A percentile compares a stretch with the other conserved stretches of the same genome.
These are phyloP conservation scores for Allantophomopsis cytisporea DNA, from an alignment of 2,329 filamentous ascomycete species.

Conservation along the genomic window DNA sequence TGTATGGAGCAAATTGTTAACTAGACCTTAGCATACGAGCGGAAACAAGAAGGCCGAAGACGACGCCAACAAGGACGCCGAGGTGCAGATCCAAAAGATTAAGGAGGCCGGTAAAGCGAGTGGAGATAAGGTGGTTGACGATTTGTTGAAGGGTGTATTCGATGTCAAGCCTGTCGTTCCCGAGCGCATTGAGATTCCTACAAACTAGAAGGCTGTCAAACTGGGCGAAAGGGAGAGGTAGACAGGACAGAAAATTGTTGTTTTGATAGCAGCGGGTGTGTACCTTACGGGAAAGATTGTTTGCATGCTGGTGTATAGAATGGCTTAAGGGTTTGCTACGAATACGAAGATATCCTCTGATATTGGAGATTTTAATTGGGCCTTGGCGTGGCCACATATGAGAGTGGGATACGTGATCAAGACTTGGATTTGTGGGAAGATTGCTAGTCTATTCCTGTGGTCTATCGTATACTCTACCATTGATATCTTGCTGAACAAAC, in stretches of 20 bases:
- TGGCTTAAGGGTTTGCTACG: neutral
- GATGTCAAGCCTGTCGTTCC: slow-evolving; percentile 65
- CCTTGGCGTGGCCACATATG: too few species aligned
- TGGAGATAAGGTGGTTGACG: slow-evolving; percentile 66
- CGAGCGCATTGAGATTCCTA: slow-evolving; percentile 17
- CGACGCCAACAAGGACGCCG: slow-evolving; percentile 68
- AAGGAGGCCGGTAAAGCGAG: slow-evolving; percentile 66
- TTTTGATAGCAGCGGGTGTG: neutral
- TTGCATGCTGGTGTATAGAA: neutral
- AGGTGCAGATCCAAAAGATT: slow-evolving; percentile 72
- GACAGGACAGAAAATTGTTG: neutral
- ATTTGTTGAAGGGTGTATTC: slow-evolving; percentile 74
- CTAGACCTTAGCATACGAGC: slow-evolving; percentile 59
- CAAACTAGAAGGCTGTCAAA: slow-evolving; percentile 7
- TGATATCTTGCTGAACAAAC: too few species aligned
- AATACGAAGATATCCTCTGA: neutral
- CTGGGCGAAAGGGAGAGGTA: neutral
- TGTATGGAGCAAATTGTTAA: slow-evolving; percentile 1
- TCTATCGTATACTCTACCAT: too few species aligned
- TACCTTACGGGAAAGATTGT: neutral
- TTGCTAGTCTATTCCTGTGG: too few species aligned
- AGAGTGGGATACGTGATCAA: too few species aligned
- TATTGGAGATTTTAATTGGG: too few species aligned
- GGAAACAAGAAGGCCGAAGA: slow-evolving; percentile 77
- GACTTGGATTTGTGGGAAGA: too few species aligned